Evolutionary conservation across 192 early-diverging fungal genomes (phyloP), one percentile per base, ranked within the genome.

Genomic region (Radiomyces spectabilis): DNA sequence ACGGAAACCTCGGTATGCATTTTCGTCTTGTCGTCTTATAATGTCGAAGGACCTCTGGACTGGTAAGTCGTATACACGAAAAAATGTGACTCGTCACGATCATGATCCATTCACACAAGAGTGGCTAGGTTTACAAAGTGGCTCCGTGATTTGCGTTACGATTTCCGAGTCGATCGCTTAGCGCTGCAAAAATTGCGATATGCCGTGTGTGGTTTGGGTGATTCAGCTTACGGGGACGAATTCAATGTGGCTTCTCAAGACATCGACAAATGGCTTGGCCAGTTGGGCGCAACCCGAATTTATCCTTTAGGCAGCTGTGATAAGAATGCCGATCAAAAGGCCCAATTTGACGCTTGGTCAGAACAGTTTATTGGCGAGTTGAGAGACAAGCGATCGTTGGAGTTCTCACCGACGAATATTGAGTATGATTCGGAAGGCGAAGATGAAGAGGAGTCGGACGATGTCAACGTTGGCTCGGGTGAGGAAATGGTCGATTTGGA

Each of bases 401-500:
- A 76, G 37, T 74, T 61, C 35, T 61, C 72, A 8, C 71, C 75
- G 3, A 65, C 67, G 13, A 69, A 76, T 4, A 71, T 66, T 16
- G 77, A 74, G 19, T 66, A 77, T 27, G 76, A 77, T 5, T 80
- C 68, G 4, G 76, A 80, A 27, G 65, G 70, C 26, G 66, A 74
- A 27, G 70, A 78, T n/a, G 76, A 72, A 21, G 69, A 58, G 0
- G 71, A 37, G 0, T 75, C 66, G 3, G 40, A 61, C 7, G 62
- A 64, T 27, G 65, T n/a, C n/a, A n/a, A n/a, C n/a, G n/a, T n/a
- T n/a, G n/a, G n/a, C n/a, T n/a, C n/a, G n/a, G n/a, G n/a, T n/a
- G n/a, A n/a, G n/a, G n/a, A n/a, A n/a, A 77, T 87, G 66, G 70
- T 88, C 8, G 86, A 88, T 59, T 37, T 88, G 29, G 86, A 88